Conservation (phyloP, 1,284 basidiomycete species). For the Schizophyllum amplum region DNA sequence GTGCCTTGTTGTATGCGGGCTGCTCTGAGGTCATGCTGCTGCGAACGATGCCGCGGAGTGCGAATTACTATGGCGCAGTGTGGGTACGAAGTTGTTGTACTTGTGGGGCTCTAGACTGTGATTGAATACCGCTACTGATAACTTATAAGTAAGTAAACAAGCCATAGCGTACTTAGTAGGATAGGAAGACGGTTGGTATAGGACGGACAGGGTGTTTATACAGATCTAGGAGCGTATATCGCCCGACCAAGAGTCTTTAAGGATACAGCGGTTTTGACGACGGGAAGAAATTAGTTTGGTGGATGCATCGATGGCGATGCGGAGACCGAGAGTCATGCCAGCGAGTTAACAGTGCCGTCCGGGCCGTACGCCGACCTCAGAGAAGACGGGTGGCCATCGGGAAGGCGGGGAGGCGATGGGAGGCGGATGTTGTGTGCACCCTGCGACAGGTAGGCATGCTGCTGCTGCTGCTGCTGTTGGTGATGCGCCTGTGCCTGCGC, state of each 20-base stretch:
- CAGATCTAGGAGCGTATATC: not conserved
- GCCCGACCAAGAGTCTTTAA: not conserved
- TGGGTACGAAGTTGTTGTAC: not conserved
- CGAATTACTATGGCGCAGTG: not conserved
- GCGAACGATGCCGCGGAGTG: not conserved
- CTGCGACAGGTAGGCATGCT: conserved; percentile 12
- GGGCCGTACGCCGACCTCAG: conserved; percentile 25
- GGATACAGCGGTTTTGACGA: not conserved
- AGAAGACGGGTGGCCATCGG: conserved; percentile 23
- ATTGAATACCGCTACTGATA: not conserved
- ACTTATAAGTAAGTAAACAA: not conserved
- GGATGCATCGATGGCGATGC: not conserved
- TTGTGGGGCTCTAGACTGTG: not conserved
- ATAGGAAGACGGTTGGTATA: not conserved
- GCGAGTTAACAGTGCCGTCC: conserved; percentile 31
- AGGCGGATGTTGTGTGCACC: conserved; percentile 36
- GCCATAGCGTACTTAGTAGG: not conserved
- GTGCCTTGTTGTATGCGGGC: no score
- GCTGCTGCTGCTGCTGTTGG: conserved; percentile 16
- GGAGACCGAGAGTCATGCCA: conserved; percentile 19
- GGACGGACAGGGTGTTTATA: not conserved
- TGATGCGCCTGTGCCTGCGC: conserved; percentile 3
- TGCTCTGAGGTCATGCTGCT: not conserved
- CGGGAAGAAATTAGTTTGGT: conserved; percentile 11
- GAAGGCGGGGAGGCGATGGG: conserved; percentile 34